Evolutionary conservation across 2,329 filamentous ascomycete species (phyloP), one percentile per base, ranked within the genome.

Genomic region (Beauveria sp.): DNA sequence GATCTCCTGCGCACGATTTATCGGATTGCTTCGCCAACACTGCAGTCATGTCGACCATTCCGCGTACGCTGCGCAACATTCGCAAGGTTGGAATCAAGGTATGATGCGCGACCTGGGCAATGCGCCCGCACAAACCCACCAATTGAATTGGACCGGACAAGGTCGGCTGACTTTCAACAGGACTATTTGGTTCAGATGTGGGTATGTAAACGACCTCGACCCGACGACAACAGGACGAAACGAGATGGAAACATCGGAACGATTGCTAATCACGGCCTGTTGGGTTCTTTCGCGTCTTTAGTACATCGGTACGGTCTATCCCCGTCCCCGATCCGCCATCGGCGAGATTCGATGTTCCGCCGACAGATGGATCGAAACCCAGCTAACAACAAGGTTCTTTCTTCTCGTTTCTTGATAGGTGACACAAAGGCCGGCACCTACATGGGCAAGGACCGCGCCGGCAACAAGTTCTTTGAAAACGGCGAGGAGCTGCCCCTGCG

Each of bases 381-480:
- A 14, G 40, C 49, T 53, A 45, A 58, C 38, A 12, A 20, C 5
- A 5, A 12, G 5, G 3, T 34, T 38, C 4, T 14, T 9, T 3
- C 9, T 3, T 3, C 0, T 1, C n/a, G 3, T 38, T 16, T 0
- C 6, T 6, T 6, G 14, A 24, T 73, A 95, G 93, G 93, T 80
- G 95, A 99, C 79, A 99, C 95, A 77, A 99, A 99, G 81, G 87
- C 89, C 72, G 96, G 95, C 71, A 87, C 85, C 49, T 82, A 96
- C 68, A 85, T 99, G 67, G 95, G 88, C 70, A 84, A 80, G 71
- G 95, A 99, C 80, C 86, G 87, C 76, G 96, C 88, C 74, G 96
- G 95, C 76, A 99, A 99, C 86, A 98, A 96, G 80, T 99, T 84
- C 83, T 99, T 86, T 75, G 95, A 99, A 83, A 97, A 99, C 81